Conservation (phyloP, 148 eudicot genomes). For the Selenicereus undatus region DNA sequence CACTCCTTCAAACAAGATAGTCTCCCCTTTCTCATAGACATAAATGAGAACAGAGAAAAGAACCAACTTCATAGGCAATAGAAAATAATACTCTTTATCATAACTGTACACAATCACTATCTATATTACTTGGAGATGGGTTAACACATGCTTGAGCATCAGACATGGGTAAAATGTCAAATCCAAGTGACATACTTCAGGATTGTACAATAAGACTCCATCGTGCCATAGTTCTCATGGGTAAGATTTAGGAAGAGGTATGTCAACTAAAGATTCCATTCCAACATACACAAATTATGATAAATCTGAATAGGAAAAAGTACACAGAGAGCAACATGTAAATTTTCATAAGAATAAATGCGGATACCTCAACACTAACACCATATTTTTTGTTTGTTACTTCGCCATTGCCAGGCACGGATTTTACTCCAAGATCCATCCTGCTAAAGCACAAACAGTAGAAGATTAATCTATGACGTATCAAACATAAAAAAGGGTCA, state of each 20-base stretch:
- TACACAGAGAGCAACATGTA: background rate
- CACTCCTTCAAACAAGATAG: background rate
- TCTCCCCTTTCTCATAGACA: background rate
- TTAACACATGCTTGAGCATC: background rate
- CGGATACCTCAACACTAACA: slow-evolving; percentile 14
- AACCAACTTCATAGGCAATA: background rate
- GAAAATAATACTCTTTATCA: background rate
- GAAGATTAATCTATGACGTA: background rate
- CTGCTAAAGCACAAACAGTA: slow-evolving; percentile 15
- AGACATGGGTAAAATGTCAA: no score
- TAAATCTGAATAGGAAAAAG: background rate
- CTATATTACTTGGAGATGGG: no score
- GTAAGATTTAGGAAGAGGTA: no score
- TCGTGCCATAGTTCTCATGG: no score
- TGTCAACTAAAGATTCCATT: no score
- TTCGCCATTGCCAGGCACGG: slow-evolving; percentile 15
- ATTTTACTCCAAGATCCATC: slow-evolving; percentile 8
- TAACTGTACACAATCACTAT: no score
- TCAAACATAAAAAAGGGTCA: background rate
- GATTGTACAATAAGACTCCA: no score
- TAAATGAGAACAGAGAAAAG: background rate
- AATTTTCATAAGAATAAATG: background rate
- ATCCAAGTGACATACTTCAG: no score
- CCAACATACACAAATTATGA: no score
- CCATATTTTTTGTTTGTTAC: background rate